Conservation (phyloP, 1,139 yeast genomes). For the Groenewaldozyma sp. region DNA sequence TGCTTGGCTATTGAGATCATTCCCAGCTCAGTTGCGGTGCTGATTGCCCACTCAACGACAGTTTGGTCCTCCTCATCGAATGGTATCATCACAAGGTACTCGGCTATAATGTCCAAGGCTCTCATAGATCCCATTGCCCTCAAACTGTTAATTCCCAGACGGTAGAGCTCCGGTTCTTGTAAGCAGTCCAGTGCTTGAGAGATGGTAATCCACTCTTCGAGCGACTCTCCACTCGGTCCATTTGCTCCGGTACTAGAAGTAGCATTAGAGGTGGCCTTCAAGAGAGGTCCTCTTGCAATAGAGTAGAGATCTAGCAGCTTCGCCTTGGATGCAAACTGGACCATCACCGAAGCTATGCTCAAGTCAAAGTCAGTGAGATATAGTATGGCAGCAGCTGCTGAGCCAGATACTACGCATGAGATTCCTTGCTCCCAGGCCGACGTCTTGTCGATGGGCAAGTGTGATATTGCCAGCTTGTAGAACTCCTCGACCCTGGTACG, state of each 20-base stretch:
- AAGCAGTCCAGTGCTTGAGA: slow-evolving; percentile 22
- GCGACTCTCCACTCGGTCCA: background rate
- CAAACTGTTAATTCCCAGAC: slow-evolving; percentile 20
- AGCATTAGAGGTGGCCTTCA: no score
- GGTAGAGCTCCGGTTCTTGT: slow-evolving; percentile 11
- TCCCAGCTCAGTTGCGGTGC: slow-evolving; percentile 40
- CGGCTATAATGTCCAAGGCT: slow-evolving; percentile 44
- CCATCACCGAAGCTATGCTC: slow-evolving; percentile 49
- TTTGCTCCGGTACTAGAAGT: background rate
- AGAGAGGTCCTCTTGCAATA: no score
- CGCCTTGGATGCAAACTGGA: background rate
- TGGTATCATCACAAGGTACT: slow-evolving; percentile 51
- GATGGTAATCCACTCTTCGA: slow-evolving; percentile 18
- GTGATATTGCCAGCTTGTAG: slow-evolving; percentile 26
- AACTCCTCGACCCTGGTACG: slow-evolving; percentile 37
- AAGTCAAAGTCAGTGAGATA: slow-evolving; percentile 54
- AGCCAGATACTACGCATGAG: slow-evolving; percentile 48
- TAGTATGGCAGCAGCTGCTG: slow-evolving; percentile 50
- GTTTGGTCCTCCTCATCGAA: slow-evolving; percentile 46
- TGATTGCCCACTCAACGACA: slow-evolving; percentile 65
- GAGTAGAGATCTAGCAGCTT: background rate
- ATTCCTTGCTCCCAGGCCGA: slow-evolving; percentile 55
- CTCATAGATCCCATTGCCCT: slow-evolving; percentile 13
- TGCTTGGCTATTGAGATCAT: slow-evolving; percentile 18
- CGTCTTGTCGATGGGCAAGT: slow-evolving; percentile 33